Base-by-base conservation (phyloP, 2,329 filamentous ascomycete species). In the Chaetomiaceae sp. region DNA sequence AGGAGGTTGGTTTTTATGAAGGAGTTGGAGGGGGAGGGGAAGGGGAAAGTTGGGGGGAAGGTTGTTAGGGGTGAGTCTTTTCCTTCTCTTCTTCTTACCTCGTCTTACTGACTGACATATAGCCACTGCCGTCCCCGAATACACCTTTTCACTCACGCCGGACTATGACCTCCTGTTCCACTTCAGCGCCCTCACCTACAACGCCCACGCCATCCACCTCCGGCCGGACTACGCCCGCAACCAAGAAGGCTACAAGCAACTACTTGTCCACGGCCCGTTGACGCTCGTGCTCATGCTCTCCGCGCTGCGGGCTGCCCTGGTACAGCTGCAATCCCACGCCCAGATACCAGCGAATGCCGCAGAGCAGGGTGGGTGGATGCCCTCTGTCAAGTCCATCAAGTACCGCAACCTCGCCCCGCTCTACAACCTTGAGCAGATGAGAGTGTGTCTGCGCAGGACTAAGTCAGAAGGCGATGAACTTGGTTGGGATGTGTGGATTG, bases 161-260 rank as follows among this genome's bases (percentile, higher is more conserved):
- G 84, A 85, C 2, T 75, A 81, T 3, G 75, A 80, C 4, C 80
- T 96, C 4, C 82, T 99, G 50, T 96, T 95, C 72, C 84, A 91
- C 54, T 97, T 92, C 75, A 94, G 88, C 19, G 91, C 91, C 0
- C 80, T 99, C 31, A 92, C 88, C 2, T 91, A 90, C 75, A 99
- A 99, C 69, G 89, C 90, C 1, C 94, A 99, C 70, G 77, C 80
- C 15, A 96, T 99, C 62, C 94, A 99, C 71, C 77, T 95, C 20
- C 88, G 96, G 68, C 79, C 78, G 1, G 66, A 77, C 39, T 95
- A 89, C 70, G 84, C 84, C 47, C 78, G 79, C 36, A 73, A 80
- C 12, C 74, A 84, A 12, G 94, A 97, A 69, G 88, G 88, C 11
- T 85, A 95, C 67, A 78, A 78, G 5, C 81, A 84, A 56, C 75